Percentiles rank a stretch among this genome's conserved stretches.
Evolutionary conservation across 257 asterid species (phyloP).

Genomic region (Przewalskia tangutica): DNA sequence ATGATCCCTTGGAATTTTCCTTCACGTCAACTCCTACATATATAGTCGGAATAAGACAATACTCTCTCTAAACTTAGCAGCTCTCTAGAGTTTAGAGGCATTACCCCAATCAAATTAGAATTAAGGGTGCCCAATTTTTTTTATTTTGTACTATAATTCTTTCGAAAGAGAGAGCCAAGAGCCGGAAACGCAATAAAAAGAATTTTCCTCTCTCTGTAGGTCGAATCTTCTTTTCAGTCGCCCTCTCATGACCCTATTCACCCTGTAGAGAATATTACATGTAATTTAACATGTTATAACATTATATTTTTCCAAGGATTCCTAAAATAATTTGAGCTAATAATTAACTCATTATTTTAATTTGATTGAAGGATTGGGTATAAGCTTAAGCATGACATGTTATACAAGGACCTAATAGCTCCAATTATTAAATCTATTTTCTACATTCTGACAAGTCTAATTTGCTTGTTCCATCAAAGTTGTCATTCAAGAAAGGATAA

Average conservation of each 20-base stretch:
- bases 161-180: too few relatives aligned
- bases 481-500: not conserved
- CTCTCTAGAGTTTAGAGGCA: too few relatives aligned
- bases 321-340: not conserved
- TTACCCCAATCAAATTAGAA: too few relatives aligned
- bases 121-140: too few relatives aligned
- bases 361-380: not conserved
- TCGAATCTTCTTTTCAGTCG: too few relatives aligned
- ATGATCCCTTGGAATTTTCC: not conserved
- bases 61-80: too few relatives aligned
- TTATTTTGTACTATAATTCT: too few relatives aligned
- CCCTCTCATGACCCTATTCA: too few relatives aligned
- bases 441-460: not conserved
- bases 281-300: not conserved
- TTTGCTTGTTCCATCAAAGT: not conserved
- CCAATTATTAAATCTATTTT: not conserved
- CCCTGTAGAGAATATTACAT: not conserved
- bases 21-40: not conserved
- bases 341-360: not conserved
- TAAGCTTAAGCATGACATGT: slow-evolving; percentile 1
- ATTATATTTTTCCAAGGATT: not conserved
- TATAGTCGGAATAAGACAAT: too few relatives aligned
- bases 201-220: too few relatives aligned
- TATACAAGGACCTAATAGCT: not conserved
- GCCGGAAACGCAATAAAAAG: too few relatives aligned